Conservation (phyloP, 805 yeast species). For the Teunomyces aglyptinius region DNA sequence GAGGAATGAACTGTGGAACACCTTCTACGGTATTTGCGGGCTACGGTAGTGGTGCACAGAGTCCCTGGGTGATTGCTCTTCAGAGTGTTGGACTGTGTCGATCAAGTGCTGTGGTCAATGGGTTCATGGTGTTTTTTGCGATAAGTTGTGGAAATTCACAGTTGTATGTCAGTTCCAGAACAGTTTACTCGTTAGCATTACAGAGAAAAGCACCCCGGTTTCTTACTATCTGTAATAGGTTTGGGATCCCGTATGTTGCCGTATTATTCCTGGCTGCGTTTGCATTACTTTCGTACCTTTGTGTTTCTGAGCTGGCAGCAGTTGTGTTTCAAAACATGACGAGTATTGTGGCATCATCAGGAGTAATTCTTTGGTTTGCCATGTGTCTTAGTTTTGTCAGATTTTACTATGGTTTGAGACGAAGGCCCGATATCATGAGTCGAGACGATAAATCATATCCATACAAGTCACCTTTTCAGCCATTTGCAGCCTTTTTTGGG, state of each 20-base stretch:
- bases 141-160: slow-evolving; percentile 47
- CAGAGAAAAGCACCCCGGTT: slow-evolving; percentile 60
- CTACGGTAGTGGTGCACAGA: slow-evolving; percentile 40
- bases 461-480: slow-evolving; percentile 67
- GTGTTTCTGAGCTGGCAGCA: slow-evolving; percentile 57
- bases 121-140: slow-evolving; percentile 45
- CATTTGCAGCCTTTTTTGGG: slow-evolving; percentile 64
- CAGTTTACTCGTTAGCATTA: slow-evolving; percentile 41
- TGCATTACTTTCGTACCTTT: slow-evolving; percentile 59
- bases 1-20: slow-evolving; percentile 33
- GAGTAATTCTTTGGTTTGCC: slow-evolving; percentile 77
- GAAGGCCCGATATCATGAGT: slow-evolving; percentile 62
- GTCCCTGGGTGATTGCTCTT: slow-evolving; percentile 46
- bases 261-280: slow-evolving; percentile 63
- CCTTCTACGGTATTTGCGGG: slow-evolving; percentile 29
- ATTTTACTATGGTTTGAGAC: slow-evolving; percentile 59
- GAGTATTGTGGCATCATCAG: slow-evolving; percentile 69
- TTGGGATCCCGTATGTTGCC: slow-evolving; percentile 72
- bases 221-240: slow-evolving; percentile 56
- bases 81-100: slow-evolving; percentile 38
- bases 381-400: slow-evolving; percentile 64
- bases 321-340: slow-evolving; percentile 65
- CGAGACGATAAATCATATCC: slow-evolving; percentile 67
- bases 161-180: slow-evolving; percentile 42
- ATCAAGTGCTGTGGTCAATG: slow-evolving; percentile 41